phyloP scores from a whole-genome alignment of 371 early-diverging fungal genomes.

The Umbelopsis sp. region DNA sequence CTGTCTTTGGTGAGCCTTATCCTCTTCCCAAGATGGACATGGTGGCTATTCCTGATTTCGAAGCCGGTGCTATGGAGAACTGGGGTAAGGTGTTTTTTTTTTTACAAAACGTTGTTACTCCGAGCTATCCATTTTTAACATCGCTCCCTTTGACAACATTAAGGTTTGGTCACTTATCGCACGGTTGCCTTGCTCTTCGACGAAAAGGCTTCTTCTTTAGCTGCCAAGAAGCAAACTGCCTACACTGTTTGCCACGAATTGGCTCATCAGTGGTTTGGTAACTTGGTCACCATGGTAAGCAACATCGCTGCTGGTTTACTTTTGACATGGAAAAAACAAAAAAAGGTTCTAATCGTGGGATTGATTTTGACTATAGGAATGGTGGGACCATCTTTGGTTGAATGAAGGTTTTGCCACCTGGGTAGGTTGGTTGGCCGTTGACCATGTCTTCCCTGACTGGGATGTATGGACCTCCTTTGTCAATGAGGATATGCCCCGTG shows the following conservation, averaged over 20 bases:
- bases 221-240: conserved; percentile 77
- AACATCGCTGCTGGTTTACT: not conserved
- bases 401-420: conserved; percentile 97
- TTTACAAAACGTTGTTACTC: no score
- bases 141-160: no score
- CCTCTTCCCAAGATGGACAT: conserved; percentile 90
- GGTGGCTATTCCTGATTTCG: conserved; percentile 91
- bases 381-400: conserved; percentile 95
- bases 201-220: conserved; percentile 69
- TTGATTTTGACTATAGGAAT: conserved; percentile 58
- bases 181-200: conserved; percentile 77
- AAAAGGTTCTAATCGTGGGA: not conserved
- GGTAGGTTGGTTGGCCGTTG: conserved; percentile 85
- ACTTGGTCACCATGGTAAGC: conserved; percentile 72
- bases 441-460: conserved; percentile 80
- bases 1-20: conserved; percentile 85
- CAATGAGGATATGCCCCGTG: conserved; percentile 72
- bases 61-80: conserved; percentile 88
- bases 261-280: conserved; percentile 96
- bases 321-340: no score
- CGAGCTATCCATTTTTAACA: no score
- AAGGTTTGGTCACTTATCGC: conserved; percentile 80
- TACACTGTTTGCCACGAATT: conserved; percentile 92
- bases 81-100: conserved; percentile 58
- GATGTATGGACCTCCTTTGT: conserved; percentile 83